Percentiles rank a stretch among this genome's conserved stretches.
These are phyloP conservation scores for Dioscorea alata DNA, from an alignment of 106 monocot species.

Conservation along the genomic window DNA sequence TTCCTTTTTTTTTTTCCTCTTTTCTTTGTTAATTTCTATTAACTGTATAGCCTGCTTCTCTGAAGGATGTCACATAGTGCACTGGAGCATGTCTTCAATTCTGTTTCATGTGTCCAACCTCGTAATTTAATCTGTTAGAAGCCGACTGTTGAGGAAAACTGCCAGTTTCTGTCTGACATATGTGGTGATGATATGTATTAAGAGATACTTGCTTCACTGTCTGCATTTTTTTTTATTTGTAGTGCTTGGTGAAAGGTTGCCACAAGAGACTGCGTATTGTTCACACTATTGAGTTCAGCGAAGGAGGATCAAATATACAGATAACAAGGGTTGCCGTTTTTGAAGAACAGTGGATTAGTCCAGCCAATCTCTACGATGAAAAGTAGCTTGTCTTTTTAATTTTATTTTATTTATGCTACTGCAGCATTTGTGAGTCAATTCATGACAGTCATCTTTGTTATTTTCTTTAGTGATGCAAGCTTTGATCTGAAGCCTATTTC, in stretches of 20 bases:
- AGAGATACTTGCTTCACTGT: too few species aligned
- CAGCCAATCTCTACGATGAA: constrained; percentile 44
- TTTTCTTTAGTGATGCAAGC: neutral
- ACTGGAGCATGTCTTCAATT: too few species aligned
- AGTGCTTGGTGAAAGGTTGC: constrained; percentile 98
- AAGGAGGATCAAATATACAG: constrained; percentile 76
- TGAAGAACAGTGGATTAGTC: constrained; percentile 85
- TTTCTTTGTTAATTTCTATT: too few species aligned
- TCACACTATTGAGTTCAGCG: constrained; percentile 86
- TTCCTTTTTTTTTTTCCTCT: neutral
- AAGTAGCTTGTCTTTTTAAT: constrained; percentile 32
- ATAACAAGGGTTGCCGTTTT: constrained; percentile 82
- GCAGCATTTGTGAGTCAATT: too few species aligned
- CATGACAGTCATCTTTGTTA: constrained; percentile 1
- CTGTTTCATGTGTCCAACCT: too few species aligned
- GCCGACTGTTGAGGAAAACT: too few species aligned
- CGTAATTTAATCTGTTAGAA: too few species aligned
- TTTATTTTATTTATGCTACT: constrained; percentile 1
- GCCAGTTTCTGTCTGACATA: too few species aligned
- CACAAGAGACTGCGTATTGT: constrained; percentile 90
- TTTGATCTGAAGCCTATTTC: constrained; percentile 73
- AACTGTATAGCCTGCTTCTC: neutral
- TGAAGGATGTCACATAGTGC: neutral
- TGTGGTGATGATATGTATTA: too few species aligned
- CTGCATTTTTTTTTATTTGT: neutral